Base-by-base conservation (phyloP, 2,329 filamentous ascomycete species). In the Fusarium falciforme region DNA sequence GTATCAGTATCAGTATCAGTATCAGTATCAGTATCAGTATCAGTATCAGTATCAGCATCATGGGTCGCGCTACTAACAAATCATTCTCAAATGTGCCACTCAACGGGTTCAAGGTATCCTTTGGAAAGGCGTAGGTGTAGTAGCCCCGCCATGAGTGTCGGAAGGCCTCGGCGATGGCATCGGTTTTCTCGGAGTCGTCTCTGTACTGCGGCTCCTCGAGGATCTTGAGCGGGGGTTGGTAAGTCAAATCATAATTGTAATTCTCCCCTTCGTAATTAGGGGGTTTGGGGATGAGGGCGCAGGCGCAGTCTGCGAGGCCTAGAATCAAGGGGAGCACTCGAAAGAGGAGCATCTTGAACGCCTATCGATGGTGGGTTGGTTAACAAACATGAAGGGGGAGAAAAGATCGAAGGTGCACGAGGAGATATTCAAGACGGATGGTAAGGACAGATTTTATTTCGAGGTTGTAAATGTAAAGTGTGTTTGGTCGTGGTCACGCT, bases 91-190 rank as follows among this genome's bases (percentile, higher is more conserved):
- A 92, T 1, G 82, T 83, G 74, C 94, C 93, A 44, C 87, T 89
- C 16, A 93, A 85, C 0, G 94, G 94, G 70, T 85, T 86, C 11
- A 97, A 84, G 52, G 94, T 93, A 80, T 97, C 94, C 75, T 94
- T 89, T 1, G 93, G 93, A 71, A 93, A 95, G 0, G 93, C 93
- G 82, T 93, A 90, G 82, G 89, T 84, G 77, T 90, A 89, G 80
- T 96, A 96, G 2, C 92, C 93, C 67, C 91, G 83, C 92, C 93
- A 95, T 3, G 93, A 91, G 76, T 88, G 87, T 66, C 89, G 86
- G 78, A 95, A 96, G 0, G 91, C 91, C 64, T 90, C 88, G 79
- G 90, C 92, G 62, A 95, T 40, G 14, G 27, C 22, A 8, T 25
- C 17, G 1, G 61, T 31, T n/a, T 31, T 63, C 6, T 42, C 61